Conservation (phyloP, 2,329 filamentous ascomycete species). For the Venturia effusa region DNA sequence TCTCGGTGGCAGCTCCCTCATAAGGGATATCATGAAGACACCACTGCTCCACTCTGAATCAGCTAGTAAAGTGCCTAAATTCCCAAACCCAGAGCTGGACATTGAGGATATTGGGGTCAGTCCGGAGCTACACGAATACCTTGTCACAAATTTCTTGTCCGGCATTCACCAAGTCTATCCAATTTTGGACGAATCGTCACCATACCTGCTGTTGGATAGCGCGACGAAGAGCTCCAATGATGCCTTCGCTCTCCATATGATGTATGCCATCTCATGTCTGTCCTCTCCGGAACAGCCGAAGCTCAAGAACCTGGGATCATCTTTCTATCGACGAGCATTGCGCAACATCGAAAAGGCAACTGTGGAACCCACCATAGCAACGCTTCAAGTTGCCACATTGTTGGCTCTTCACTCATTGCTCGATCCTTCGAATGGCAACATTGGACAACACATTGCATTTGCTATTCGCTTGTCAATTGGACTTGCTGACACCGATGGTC, state of each 20-base stretch:
- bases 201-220: constrained; percentile 15
- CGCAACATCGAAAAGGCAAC: constrained; percentile 23
- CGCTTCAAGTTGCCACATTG: constrained; percentile 22
- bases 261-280: constrained; percentile 26
- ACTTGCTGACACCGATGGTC: constrained; percentile 20
- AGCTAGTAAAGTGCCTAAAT: background rate
- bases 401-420: constrained; percentile 26
- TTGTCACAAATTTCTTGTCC: constrained; percentile 22
- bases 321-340: constrained; percentile 22
- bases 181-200: constrained; percentile 22
- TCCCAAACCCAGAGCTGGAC: background rate
- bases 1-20: background rate
- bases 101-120: constrained; percentile 11
- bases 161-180: constrained; percentile 21
- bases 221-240: constrained; percentile 15
- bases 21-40: background rate
- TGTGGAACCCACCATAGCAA: constrained; percentile 21
- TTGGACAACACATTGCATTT: constrained; percentile 26
- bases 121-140: constrained; percentile 19
- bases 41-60: background rate
- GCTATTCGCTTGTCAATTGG: constrained; percentile 23
- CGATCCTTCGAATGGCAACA: constrained; percentile 24
- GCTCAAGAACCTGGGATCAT: background rate
- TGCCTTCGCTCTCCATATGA: constrained; percentile 24
- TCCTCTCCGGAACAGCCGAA: constrained; percentile 13